A percentile compares a stretch with the other conserved stretches of the same genome.
Evolutionary conservation across 345 rosid genomes (phyloP).

Genomic region (Populus ilicifolia): DNA sequence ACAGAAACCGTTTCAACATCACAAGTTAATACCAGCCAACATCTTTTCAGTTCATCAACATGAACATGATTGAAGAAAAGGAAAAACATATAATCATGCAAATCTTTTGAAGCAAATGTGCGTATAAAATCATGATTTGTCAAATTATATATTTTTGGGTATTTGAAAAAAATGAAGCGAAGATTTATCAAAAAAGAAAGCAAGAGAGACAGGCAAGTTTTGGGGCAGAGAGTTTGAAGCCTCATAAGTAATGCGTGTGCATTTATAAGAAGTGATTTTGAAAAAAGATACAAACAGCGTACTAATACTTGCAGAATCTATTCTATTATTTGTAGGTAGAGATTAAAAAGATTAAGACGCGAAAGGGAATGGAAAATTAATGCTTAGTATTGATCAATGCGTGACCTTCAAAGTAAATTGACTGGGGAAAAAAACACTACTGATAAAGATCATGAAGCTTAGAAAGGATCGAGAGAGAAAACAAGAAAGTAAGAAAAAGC

Average conservation of each 20-base stretch:
- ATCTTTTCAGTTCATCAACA: too few relatives aligned
- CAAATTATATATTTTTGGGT: too few relatives aligned
- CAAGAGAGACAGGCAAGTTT: neutral
- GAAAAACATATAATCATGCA: neutral
- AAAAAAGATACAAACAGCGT: too few relatives aligned
- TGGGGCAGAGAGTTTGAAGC: neutral
- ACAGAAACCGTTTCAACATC: neutral
- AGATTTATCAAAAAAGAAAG: neutral
- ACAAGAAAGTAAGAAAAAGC: too few relatives aligned
- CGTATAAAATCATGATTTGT: too few relatives aligned
- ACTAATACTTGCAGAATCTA: neutral
- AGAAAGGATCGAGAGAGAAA: neutral
- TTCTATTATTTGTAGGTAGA: neutral
- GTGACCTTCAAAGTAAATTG: neutral
- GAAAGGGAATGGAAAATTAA: neutral
- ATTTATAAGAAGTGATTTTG: too few relatives aligned
- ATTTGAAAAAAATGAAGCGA: too few relatives aligned
- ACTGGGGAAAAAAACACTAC: neutral
- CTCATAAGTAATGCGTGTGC: neutral
- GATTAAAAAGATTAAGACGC: neutral
- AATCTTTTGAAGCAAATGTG: neutral
- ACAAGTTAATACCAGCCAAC: neutral
- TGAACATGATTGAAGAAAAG: neutral
- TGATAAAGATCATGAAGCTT: neutral
- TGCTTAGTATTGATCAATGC: neutral